Evolutionary conservation across 129 eudicot genomes (phyloP), one percentile per base, ranked within the genome.

Genomic region (Chrysanthemum lavandulifolium): DNA sequence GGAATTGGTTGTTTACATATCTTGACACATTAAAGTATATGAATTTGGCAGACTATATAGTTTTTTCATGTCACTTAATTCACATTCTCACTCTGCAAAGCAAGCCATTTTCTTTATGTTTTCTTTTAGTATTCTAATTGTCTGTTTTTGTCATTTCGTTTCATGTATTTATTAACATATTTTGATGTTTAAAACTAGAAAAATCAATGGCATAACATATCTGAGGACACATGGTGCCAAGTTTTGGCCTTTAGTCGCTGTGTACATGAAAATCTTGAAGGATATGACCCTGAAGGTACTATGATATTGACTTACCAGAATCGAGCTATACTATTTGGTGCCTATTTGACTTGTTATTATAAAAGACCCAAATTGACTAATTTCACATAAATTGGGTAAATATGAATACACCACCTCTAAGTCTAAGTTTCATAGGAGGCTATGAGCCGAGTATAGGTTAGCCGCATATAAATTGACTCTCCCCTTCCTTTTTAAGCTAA

Each of bases 211-310:
- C 88, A 90, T 71, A 95, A 95, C 81, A 95, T 95, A 68, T 91
- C 99, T 3, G 99, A 90, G 90, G 99, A 95, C 76, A 90, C 99
- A 18, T 95, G 99, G 99, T 64, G 89, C 66, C 99, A 95, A 82
- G 97, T 95, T 65, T 86, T 95, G 72, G 91, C 96, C 56, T 95
- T 95, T 78, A 95, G 97, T 68, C 88, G 96, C 9, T 90, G 96
- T 86, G 96, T 95, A 72, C 96, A 90, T 76, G 99, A 95, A 86
- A 89, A 95, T 80, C 94, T 95, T 67, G 97, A 85, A 79, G 99
- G 97, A 33, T 95, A 90, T 67, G 99, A 95, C 81, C 96, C 96
- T 71, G 97, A 84, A 88, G 99, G 97, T 90, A 84, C 47, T 76
- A 56, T 58, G 25, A 59, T 58, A 59, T 33, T 58, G 9, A 69